These are phyloP conservation scores for Crithidia expoeki DNA, from an alignment of 208 protist genomes.

Conservation along the genomic window DNA sequence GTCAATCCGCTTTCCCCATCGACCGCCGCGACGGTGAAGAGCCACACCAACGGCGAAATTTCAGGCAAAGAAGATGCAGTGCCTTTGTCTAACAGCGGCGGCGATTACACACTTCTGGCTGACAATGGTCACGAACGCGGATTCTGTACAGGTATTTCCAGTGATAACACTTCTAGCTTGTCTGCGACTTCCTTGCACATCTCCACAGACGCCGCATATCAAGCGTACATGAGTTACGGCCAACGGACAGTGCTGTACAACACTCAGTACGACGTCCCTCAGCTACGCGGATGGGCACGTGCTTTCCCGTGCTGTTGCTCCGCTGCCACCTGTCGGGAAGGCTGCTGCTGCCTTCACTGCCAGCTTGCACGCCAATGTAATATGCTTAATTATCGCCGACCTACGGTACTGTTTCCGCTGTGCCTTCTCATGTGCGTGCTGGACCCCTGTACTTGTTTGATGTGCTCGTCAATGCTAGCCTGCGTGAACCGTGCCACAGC, in stretches of 20 bases:
- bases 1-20: background rate
- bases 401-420: slow-evolving; percentile 21
- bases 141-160: too few relatives aligned
- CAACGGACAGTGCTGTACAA: slow-evolving; percentile 10
- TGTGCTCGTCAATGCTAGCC: slow-evolving; percentile 5
- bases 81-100: too few relatives aligned
- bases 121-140: too few relatives aligned
- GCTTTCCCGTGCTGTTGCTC: slow-evolving; percentile 12
- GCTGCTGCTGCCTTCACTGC: slow-evolving; percentile 25
- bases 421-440: slow-evolving; percentile 16
- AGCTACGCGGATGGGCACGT: slow-evolving; percentile 6
- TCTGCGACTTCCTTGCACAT: background rate
- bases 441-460: slow-evolving; percentile 13
- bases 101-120: too few relatives aligned
- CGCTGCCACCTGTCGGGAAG: slow-evolving; percentile 12
- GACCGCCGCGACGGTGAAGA: background rate
- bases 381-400: slow-evolving; percentile 21
- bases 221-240: slow-evolving; percentile 4
- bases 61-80: too few relatives aligned
- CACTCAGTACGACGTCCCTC: background rate
- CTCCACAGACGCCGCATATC: background rate
- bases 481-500: slow-evolving; percentile 23
- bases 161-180: background rate
- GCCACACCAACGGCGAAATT: background rate
- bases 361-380: slow-evolving; percentile 31